Evolutionary conservation across 768 basidiomycete genomes (phyloP).

Genomic region (Hemileccinum rubropunctum): DNA sequence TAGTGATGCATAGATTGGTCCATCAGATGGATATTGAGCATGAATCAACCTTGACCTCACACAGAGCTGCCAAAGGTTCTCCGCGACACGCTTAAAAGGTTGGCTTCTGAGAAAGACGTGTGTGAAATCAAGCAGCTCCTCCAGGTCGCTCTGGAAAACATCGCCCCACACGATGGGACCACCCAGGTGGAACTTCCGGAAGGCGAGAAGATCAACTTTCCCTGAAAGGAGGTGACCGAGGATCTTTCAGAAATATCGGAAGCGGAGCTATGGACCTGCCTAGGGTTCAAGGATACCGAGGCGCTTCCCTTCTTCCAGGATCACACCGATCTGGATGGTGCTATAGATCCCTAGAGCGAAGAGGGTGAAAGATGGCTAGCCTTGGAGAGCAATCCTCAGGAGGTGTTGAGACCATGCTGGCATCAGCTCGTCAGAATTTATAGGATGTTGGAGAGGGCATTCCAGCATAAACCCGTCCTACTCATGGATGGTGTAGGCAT

Average conservation of each 20-base stretch:
- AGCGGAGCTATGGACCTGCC: not conserved
- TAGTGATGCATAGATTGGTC: no score
- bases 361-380: conserved; percentile 13
- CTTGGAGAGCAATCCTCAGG: not conserved
- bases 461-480: conserved; percentile 6
- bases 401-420: conserved; percentile 11
- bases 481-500: conserved; percentile 27
- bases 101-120: not conserved
- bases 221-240: conserved; percentile 1
- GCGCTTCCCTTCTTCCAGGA: conserved; percentile 1
- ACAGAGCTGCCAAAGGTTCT: not conserved
- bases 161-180: rapidly evolving
- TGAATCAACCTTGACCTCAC: not conserved
- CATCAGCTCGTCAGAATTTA: conserved; percentile 22
- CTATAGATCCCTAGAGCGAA: conserved; percentile 4
- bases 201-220: not conserved
- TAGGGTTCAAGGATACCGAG: not conserved
- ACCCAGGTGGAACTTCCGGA: not conserved
- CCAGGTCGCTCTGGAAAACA: not conserved
- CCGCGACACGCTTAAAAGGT: not conserved
- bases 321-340: not conserved
- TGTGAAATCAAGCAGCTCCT: not conserved
- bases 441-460: conserved; percentile 9
- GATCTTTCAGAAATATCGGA: not conserved
- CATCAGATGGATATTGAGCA: not conserved